Conservation (phyloP, 179 eudicot species). For the Spinacia oleracea region DNA sequence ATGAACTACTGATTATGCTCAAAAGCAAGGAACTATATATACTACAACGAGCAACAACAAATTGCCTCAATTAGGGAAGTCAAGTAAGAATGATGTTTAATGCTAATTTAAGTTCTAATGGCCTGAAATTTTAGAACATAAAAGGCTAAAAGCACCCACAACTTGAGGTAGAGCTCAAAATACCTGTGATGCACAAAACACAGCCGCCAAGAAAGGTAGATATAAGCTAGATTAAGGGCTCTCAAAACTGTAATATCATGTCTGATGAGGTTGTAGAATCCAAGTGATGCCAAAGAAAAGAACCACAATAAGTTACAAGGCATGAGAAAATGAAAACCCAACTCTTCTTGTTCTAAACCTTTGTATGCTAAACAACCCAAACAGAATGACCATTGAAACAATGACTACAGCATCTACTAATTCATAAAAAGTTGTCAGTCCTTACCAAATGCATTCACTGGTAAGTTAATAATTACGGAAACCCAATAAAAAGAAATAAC, state of each 20-base stretch:
- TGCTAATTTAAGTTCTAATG: not conserved
- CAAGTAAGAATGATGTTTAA: not conserved
- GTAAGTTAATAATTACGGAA: not conserved
- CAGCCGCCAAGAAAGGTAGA: constrained; percentile 91
- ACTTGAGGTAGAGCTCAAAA: constrained; percentile 12
- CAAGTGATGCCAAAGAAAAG: constrained; percentile 70
- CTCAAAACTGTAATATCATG: too few species aligned
- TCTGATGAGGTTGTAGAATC: constrained; percentile 76
- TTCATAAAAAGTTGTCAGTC: constrained; percentile 3
- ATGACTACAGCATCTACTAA: constrained; percentile 72
- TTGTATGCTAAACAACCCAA: too few species aligned
- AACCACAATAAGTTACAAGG: constrained; percentile 93
- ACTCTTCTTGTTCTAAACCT: constrained; percentile 93
- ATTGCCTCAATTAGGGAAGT: too few species aligned
- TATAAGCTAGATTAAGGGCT: constrained; percentile 81
- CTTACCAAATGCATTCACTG: not conserved
- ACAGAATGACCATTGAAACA: constrained; percentile 71
- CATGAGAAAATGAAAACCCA: constrained; percentile 91
- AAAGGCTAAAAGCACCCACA: not conserved
- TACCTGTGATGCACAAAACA: constrained; percentile 97
- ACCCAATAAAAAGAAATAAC: not conserved
- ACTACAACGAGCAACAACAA: too few species aligned
- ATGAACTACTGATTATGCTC: too few species aligned
- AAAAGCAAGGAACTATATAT: too few species aligned
- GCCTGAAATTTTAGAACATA: not conserved